phyloP scores from a whole-genome alignment of 2,329 filamentous ascomycete genomes.

The Phyllosticta citrichinensis region DNA sequence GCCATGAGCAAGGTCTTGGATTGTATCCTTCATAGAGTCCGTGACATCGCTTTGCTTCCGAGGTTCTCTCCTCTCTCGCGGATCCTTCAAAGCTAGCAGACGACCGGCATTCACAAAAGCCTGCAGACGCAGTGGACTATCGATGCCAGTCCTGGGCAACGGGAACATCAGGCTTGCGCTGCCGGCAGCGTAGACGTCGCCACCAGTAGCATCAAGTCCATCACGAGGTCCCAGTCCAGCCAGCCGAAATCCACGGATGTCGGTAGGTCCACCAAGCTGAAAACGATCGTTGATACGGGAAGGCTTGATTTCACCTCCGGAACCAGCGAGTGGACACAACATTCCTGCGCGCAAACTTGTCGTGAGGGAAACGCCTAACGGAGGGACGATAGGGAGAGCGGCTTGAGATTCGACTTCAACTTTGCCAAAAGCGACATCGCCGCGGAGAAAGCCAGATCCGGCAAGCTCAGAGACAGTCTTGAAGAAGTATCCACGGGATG shows the following conservation, averaged over 20 bases:
- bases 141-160: slow-evolving; percentile 68
- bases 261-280: slow-evolving; percentile 85
- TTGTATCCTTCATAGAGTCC: slow-evolving; percentile 48
- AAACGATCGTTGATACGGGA: slow-evolving; percentile 92
- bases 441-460: slow-evolving; percentile 70
- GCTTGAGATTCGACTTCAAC: slow-evolving; percentile 74
- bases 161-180: slow-evolving; percentile 80
- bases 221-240: slow-evolving; percentile 84
- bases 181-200: slow-evolving; percentile 83
- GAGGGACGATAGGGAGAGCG: slow-evolving; percentile 56
- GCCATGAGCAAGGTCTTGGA: slow-evolving; percentile 62
- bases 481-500: slow-evolving; percentile 69
- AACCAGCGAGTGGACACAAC: slow-evolving; percentile 68
- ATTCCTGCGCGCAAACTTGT: slow-evolving; percentile 72
- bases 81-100: slow-evolving; percentile 60
- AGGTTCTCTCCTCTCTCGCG: slow-evolving; percentile 14
- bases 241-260: slow-evolving; percentile 86
- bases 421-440: slow-evolving; percentile 91
- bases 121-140: slow-evolving; percentile 79
- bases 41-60: slow-evolving; percentile 40
- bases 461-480: slow-evolving; percentile 76
- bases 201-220: slow-evolving; percentile 74
- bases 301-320: slow-evolving; percentile 47
- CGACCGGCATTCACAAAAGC: slow-evolving; percentile 86
- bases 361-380: slow-evolving; percentile 74